Evolutionary conservation across 139 green algal genomes (phyloP), one percentile per base, ranked within the genome.

Genomic region (Monoraphidium neglectum): DNA sequence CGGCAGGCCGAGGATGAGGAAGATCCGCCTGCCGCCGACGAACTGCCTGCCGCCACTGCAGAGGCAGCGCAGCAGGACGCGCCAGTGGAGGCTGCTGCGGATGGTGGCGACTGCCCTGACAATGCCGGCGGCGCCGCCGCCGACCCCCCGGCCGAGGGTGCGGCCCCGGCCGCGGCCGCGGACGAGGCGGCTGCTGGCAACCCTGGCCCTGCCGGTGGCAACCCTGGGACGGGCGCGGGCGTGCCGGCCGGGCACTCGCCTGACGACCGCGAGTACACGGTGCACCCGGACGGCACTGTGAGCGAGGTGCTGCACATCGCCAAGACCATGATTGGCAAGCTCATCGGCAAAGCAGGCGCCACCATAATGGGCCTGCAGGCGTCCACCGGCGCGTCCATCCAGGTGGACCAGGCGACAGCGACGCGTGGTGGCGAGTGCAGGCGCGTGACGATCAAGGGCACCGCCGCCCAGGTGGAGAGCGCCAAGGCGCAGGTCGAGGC

Each of bases 361-460:
- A 97, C 93, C 3, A 98, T 98, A 62, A 91, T 92, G 64, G 82
- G 91, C 18, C 78, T 98, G 64, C 89, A 97, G 78, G 57, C 77
- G 13, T 70, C 76, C 57, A 94, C 86, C 3, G 84, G 84, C 57
- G 91, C 87, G 1, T 85, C 86, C 43, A 91, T 97, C 62, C 87
- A 94, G 77, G 86, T 95, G 26, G 87, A 94, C 76, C 88, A 94
- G 66, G 67, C 79, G 28, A 70, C 68, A 18, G 73, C 43, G 43
- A 12, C 43, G 43, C 43, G 43, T 12, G 43, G 43, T 0, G 89
- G 89, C 24, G 88, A 93, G 28, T 74, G 78, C 32, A 96, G 95
- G 82, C 85, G 81, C 0, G 90, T 97, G 4, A 92, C 83, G 57
- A 91, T 97, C 63, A 83, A 75, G 0, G 93, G 88, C 37, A 70